Evolutionary conservation across 768 basidiomycete species (phyloP).

Genomic region (Cystofilobasidium macerans): DNA sequence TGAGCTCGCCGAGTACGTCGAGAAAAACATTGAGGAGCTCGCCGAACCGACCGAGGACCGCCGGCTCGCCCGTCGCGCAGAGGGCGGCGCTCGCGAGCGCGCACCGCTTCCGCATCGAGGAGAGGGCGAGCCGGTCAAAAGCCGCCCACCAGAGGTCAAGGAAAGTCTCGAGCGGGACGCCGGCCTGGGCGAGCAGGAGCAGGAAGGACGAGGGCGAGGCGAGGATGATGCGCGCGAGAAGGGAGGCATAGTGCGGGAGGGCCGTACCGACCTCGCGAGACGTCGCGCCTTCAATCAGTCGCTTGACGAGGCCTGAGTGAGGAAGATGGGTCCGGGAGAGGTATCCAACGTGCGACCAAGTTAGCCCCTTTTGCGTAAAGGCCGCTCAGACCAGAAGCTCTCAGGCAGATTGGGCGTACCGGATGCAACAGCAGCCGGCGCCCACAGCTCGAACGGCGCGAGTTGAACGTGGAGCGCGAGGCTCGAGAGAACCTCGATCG

Average conservation of each 20-base stretch:
- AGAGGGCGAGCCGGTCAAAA: constrained; percentile 20
- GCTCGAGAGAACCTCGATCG: constrained; percentile 10
- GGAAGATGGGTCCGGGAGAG: background rate
- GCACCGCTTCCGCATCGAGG: constrained; percentile 22
- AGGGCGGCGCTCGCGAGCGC: constrained; percentile 23
- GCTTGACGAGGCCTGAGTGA: constrained; percentile 11
- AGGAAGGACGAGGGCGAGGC: constrained; percentile 13
- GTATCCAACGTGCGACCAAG: too few species aligned
- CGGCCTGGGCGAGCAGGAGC: constrained; percentile 6
- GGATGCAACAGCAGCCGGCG: background rate
- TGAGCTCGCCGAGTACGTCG: constrained; percentile 25
- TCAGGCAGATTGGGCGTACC: too few species aligned
- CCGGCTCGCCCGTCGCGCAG: constrained; percentile 20
- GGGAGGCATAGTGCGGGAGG: constrained; percentile 13
- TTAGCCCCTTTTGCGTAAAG: too few species aligned
- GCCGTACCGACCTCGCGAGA: constrained; percentile 12
- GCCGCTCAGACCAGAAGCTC: too few species aligned
- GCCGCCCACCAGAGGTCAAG: constrained; percentile 23
- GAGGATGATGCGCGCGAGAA: constrained; percentile 20
- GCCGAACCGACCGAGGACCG: constrained; percentile 19
- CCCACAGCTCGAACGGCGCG: constrained; percentile 13
- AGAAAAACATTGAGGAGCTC: constrained; percentile 25
- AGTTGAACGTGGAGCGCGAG: constrained; percentile 12
- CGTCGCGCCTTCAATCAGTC: constrained; percentile 8
- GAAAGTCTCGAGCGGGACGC: constrained; percentile 3